A percentile compares a stretch with the other conserved stretches of the same genome.
These are phyloP conservation scores for Linderina pennispora DNA, from an alignment of 192 early-diverging fungal species.

Conservation along the genomic window DNA sequence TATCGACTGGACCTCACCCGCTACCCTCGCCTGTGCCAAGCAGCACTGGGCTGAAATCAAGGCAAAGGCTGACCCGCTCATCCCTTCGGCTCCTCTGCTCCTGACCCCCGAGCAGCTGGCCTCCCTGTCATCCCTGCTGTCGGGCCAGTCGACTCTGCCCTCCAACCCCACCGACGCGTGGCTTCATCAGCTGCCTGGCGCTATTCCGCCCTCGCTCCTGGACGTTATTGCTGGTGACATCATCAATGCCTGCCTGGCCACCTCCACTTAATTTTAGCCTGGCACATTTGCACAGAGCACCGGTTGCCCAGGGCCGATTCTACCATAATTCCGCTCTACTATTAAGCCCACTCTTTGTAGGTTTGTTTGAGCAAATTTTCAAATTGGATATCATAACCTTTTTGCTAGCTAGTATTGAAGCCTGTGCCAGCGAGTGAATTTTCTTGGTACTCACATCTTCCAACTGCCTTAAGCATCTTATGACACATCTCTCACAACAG, in stretches of 20 bases:
- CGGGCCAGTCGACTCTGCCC: slow-evolving; percentile 18
- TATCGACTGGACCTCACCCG: slow-evolving; percentile 40
- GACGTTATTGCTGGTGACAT: slow-evolving; percentile 15
- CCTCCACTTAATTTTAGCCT: too few species aligned
- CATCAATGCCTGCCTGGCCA: slow-evolving; percentile 24
- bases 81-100: slow-evolving; percentile 16
- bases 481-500: too few species aligned
- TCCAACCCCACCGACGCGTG: slow-evolving; percentile 30
- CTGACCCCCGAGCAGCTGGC: slow-evolving; percentile 17
- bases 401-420: too few species aligned
- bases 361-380: too few species aligned
- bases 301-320: too few species aligned
- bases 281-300: too few species aligned
- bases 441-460: too few species aligned
- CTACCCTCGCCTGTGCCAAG: slow-evolving; percentile 37
- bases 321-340: too few species aligned
- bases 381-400: too few species aligned
- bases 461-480: too few species aligned
- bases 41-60: slow-evolving; percentile 38
- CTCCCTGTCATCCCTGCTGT: slow-evolving; percentile 16
- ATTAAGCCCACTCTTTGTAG: too few species aligned
- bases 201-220: slow-evolving; percentile 35
- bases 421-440: too few species aligned
- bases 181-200: slow-evolving; percentile 19
- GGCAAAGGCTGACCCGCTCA: slow-evolving; percentile 30